Conservation (phyloP, 805 yeast species). For the Ascoidea tarda region DNA sequence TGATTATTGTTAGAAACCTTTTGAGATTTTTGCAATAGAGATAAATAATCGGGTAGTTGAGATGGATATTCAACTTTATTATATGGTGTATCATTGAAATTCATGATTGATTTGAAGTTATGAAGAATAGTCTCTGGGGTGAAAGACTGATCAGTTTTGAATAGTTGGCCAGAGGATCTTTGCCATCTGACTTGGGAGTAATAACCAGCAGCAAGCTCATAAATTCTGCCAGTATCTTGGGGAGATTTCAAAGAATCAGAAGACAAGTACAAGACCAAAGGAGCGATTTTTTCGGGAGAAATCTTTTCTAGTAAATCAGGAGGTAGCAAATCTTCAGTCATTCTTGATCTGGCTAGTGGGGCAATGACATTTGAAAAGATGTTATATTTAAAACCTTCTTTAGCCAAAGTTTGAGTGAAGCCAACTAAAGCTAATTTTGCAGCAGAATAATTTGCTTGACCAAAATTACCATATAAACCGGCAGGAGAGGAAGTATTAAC, state of each 20-base stretch:
- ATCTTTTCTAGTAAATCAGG: constrained; percentile 69
- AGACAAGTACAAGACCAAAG: constrained; percentile 69
- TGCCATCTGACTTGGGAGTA: constrained; percentile 92
- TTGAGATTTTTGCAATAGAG: constrained; percentile 37
- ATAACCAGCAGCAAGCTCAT: constrained; percentile 91
- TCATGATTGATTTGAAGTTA: constrained; percentile 46
- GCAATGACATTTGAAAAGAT: constrained; percentile 81
- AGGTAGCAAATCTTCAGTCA: constrained; percentile 88
- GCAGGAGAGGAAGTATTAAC: constrained; percentile 96
- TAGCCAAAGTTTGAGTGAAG: constrained; percentile 85
- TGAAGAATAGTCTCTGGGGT: constrained; percentile 77
- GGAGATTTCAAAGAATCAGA: constrained; percentile 34
- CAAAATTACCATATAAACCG: constrained; percentile 92
- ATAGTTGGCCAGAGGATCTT: constrained; percentile 73
- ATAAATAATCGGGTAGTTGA: constrained; percentile 56
- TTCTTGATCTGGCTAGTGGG: constrained; percentile 89
- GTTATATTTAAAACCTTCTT: constrained; percentile 81
- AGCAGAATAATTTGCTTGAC: constrained; percentile 91
- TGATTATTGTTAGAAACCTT: constrained; percentile 44
- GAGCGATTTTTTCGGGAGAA: constrained; percentile 84
- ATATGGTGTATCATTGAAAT: constrained; percentile 45
- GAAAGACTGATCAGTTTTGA: constrained; percentile 62
- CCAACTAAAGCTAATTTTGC: constrained; percentile 88
- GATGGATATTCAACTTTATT: constrained; percentile 51
- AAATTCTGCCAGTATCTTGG: constrained; percentile 58